These are phyloP conservation scores for Heteromeles arbutifolia DNA, from an alignment of 306 rosid species.

Conservation along the genomic window DNA sequence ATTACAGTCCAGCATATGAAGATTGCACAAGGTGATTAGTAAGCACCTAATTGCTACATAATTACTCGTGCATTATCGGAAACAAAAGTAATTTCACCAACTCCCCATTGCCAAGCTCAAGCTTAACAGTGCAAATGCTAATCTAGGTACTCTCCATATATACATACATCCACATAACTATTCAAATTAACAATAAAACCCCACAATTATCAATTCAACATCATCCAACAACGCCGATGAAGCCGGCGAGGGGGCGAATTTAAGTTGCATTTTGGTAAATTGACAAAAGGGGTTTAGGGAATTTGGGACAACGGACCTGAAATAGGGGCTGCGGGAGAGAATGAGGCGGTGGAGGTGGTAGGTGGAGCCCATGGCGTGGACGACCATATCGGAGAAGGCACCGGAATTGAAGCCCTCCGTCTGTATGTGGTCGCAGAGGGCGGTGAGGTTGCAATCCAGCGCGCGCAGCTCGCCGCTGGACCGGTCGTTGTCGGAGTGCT, in stretches of 20 bases:
- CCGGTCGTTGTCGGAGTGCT: conserved; percentile 63
- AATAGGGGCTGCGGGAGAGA: conserved; percentile 95
- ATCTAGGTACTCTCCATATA: neutral
- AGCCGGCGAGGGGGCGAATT: neutral
- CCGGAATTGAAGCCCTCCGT: conserved; percentile 88
- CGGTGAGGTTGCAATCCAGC: conserved; percentile 85
- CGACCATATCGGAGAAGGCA: conserved; percentile 75
- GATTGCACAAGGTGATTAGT: neutral
- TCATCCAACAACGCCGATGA: neutral
- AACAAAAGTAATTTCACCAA: neutral
- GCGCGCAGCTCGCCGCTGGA: conserved; percentile 63
- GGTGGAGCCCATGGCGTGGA: conserved; percentile 81
- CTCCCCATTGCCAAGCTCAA: neutral
- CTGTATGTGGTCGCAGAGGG: conserved; percentile 91
- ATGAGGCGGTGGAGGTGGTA: conserved; percentile 91
- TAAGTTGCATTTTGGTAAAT: neutral
- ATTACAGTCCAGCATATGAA: neutral
- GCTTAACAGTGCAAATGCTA: neutral
- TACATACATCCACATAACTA: neutral
- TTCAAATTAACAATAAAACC: neutral
- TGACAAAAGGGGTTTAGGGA: neutral
- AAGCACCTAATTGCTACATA: neutral
- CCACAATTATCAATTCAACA: neutral
- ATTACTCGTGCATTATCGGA: neutral
- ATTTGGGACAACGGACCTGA: conserved; percentile 41